These are phyloP conservation scores for Paraleonurus japonicus DNA, from an alignment of 257 asterid species.

Conservation along the genomic window DNA sequence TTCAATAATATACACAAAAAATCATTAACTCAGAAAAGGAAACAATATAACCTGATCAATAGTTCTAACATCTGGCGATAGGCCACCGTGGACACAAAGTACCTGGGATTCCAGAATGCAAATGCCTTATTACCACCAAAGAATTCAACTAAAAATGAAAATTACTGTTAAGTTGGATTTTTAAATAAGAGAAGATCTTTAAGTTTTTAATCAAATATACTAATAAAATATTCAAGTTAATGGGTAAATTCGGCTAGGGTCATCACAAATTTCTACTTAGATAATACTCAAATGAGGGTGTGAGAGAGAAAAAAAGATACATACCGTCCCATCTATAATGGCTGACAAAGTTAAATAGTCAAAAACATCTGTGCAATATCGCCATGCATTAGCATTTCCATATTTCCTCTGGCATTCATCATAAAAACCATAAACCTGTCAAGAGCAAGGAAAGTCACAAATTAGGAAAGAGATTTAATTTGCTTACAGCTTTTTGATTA, in stretches of 20 bases:
- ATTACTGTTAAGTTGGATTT: background rate
- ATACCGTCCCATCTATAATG: slow-evolving; percentile 93
- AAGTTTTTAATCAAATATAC: background rate
- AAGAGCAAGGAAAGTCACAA: too few relatives aligned
- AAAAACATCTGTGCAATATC: slow-evolving; percentile 98
- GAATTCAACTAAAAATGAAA: background rate
- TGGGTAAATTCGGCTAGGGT: background rate
- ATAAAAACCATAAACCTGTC: slow-evolving; percentile 95
- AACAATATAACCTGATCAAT: slow-evolving; percentile 73
- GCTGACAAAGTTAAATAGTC: slow-evolving; percentile 96
- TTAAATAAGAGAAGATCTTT: background rate
- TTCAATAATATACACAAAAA: too few relatives aligned
- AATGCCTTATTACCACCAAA: slow-evolving; percentile 13
- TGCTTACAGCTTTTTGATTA: too few relatives aligned
- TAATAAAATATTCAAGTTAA: background rate
- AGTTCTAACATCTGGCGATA: slow-evolving; percentile 94
- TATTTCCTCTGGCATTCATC: slow-evolving; percentile 98
- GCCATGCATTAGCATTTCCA: slow-evolving; percentile 99
- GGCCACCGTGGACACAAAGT: slow-evolving; percentile 94
- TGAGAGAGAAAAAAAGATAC: slow-evolving; percentile 17
- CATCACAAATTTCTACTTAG: background rate
- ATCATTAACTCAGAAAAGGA: background rate
- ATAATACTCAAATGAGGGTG: background rate
- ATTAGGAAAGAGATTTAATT: too few relatives aligned
- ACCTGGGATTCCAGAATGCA: slow-evolving; percentile 51